Base-by-base conservation (phyloP, 2,329 filamentous ascomycete genomes). In the Penicillium sumatraense region DNA sequence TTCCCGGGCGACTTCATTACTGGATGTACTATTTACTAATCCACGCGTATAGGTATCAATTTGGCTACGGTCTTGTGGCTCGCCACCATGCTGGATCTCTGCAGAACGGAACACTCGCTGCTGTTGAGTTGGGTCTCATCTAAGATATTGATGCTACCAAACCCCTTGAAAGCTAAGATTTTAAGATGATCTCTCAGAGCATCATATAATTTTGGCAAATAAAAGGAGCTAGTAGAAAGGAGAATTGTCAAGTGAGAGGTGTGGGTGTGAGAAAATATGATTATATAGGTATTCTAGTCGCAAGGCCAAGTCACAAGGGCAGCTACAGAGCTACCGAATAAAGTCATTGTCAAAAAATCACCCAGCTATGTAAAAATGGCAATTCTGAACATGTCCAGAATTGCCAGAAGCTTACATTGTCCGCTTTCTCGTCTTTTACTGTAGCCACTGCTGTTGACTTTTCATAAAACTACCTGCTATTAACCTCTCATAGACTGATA, bases 21-120 rank as follows among this genome's bases (percentile, higher is more conserved):
- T 13, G 2, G 6, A 16, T 41, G 11, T 9, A 20, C n/a, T n/a
- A n/a, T 38, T 53, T 33, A 11, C 51, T 40, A 35, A 51, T 26
- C 2, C 42, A n/a, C 13, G n/a, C 2, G 7, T 10, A 13, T 55
- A 66, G 64, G 55, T 75, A 68, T 63, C 69, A 64, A 67, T 87
- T 88, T 2, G 83, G 81, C 24, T 90, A 89, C 69, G 86, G 85
- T 1, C 80, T 83, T 68, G 68, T 89, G 49, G 86, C 87, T 20
- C 75, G 87, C 51, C 81, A 77, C 5, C 87, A 90, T 68, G 81
- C 78, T 4, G 83, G 81, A 10, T 85, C 87, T 4, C 75, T 88
- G 36, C 64, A 78, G 51, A 86, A 86, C 45, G 87, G 87, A 0
- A 84, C 81, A 0, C 60, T 89, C 9, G 66, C 81, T 14, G 78